Evolutionary conservation across 192 early-diverging fungal genomes (phyloP).

Genomic region (Mortierella claussenii): DNA sequence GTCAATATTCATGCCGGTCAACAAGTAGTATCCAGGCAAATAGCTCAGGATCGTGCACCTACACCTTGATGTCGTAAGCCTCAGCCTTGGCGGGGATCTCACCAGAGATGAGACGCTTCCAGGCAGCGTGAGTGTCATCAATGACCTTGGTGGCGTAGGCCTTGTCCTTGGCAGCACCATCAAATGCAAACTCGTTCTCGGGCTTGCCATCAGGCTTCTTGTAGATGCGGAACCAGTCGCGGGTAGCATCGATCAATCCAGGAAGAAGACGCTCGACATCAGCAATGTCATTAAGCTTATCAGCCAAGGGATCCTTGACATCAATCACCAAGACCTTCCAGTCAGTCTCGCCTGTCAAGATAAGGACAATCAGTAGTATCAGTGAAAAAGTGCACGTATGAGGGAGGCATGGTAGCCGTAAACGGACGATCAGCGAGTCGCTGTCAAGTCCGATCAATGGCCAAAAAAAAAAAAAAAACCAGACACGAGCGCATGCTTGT

Average conservation of each 20-base stretch:
- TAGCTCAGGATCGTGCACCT: constrained; percentile 35
- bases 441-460: background rate
- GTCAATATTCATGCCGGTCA: background rate
- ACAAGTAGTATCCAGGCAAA: constrained; percentile 5
- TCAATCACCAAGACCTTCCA: constrained; percentile 99
- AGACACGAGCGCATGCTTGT: too few relatives aligned
- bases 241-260: constrained; percentile 93
- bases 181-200: constrained; percentile 99
- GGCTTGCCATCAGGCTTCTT: constrained; percentile 99
- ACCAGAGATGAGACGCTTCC: constrained; percentile 83
- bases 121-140: constrained; percentile 92
- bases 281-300: constrained; percentile 97
- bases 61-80: constrained; percentile 79
- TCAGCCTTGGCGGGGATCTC: constrained; percentile 69
- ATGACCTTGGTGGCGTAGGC: constrained; percentile 90
- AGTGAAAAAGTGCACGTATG: too few relatives aligned
- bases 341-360: constrained; percentile 84
- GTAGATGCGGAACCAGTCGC: constrained; percentile 99
- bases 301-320: constrained; percentile 95
- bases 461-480: background rate
- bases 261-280: constrained; percentile 98
- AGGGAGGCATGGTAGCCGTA: too few relatives aligned
- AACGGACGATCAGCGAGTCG: background rate
- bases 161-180: constrained; percentile 83
- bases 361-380: background rate